phyloP scores from a whole-genome alignment of 768 basidiomycete species.

The Leccinellum albellum region DNA sequence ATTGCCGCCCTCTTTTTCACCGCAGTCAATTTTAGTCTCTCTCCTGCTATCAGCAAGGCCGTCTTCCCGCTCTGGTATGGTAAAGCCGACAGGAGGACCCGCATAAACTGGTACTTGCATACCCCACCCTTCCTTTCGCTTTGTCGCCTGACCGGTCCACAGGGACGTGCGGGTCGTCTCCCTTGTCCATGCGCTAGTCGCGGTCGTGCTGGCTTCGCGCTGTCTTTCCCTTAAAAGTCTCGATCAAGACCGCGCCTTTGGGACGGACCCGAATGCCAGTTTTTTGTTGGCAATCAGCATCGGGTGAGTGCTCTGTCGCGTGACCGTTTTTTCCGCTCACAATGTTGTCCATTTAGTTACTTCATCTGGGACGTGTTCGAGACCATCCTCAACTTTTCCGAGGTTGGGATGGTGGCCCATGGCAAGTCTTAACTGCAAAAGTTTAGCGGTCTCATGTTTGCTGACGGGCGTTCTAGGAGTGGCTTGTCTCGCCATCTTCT shows the following conservation, averaged over 20 bases:
- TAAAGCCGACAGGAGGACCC: slow-evolving; percentile 41
- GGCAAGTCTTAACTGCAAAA: slow-evolving; percentile 38
- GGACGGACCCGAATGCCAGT: slow-evolving; percentile 61
- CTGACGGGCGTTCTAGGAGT: slow-evolving; percentile 39
- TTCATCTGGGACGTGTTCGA: slow-evolving; percentile 86
- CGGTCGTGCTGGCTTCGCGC: slow-evolving; percentile 60
- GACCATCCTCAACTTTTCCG: slow-evolving; percentile 61
- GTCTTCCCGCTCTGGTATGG: slow-evolving; percentile 51
- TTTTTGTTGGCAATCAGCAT: slow-evolving; percentile 63
- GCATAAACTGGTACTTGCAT: slow-evolving; percentile 54
- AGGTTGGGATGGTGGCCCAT: slow-evolving; percentile 74
- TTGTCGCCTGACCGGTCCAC: not conserved
- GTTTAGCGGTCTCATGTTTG: not conserved
- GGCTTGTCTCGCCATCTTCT: slow-evolving; percentile 62
- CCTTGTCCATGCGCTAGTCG: slow-evolving; percentile 64
- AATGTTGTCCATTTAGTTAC: slow-evolving; percentile 41
- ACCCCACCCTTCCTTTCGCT: not conserved
- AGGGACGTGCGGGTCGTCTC: slow-evolving; percentile 75
- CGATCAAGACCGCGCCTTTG: slow-evolving; percentile 65
- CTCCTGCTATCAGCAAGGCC: slow-evolving; percentile 48
- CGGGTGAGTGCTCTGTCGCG: slow-evolving; percentile 48
- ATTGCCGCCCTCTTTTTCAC: slow-evolving; percentile 56
- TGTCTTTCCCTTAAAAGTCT: slow-evolving; percentile 48
- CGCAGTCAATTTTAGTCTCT: slow-evolving; percentile 52
- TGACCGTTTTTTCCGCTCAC: not conserved